These are phyloP conservation scores for Camelina hispida DNA, from an alignment of 345 rosid species.

Conservation along the genomic window DNA sequence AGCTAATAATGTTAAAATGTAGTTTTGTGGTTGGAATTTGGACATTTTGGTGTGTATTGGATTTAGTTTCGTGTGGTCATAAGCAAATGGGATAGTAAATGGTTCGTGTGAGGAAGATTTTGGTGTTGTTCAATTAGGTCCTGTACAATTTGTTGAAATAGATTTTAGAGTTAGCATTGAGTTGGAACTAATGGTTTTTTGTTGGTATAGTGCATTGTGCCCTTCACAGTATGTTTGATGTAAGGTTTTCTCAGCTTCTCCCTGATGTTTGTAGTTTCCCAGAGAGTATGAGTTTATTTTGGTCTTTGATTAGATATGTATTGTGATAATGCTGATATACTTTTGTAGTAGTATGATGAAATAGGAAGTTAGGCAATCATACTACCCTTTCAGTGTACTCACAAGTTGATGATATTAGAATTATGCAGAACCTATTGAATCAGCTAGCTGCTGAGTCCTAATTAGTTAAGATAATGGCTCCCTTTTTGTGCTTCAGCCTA, in stretches of 20 bases:
- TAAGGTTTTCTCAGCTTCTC: neutral
- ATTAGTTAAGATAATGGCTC: slow-evolving; percentile 3
- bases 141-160: neutral
- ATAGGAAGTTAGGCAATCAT: neutral
- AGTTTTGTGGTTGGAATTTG: neutral
- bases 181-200: slow-evolving; percentile 3
- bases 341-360: neutral
- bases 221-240: neutral
- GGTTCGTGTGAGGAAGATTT: neutral
- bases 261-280: neutral
- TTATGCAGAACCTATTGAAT: neutral
- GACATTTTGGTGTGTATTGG: neutral
- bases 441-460: slow-evolving; percentile 11
- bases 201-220: neutral
- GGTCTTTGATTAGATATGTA: slow-evolving; percentile 18
- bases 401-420: neutral
- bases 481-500: slow-evolving; percentile 9
- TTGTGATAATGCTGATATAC: neutral
- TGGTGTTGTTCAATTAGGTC: neutral
- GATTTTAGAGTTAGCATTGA: neutral
- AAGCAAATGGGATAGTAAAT: neutral
- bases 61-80: slow-evolving; percentile 10
- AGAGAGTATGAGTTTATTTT: neutral
- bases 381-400: neutral
- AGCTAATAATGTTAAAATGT: too few species aligned